Evolutionary conservation across 2,329 filamentous ascomycete genomes (phyloP).

Genomic region (Tolypocladium endophyticum): DNA sequence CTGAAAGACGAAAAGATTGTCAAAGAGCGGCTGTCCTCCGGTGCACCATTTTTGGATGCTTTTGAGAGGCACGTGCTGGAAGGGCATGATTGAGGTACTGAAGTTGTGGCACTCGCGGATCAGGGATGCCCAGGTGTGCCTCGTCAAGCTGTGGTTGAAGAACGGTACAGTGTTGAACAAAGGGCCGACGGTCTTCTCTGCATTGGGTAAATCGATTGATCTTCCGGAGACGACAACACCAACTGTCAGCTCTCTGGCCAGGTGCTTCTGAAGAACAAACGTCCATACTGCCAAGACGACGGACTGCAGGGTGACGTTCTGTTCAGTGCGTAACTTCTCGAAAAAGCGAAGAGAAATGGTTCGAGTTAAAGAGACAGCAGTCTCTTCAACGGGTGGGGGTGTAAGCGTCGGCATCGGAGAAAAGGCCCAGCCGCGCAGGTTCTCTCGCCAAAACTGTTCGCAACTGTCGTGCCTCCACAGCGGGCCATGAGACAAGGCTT

Average conservation of each 20-base stretch:
- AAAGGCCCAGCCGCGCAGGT: slow-evolving; percentile 30
- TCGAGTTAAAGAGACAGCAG: slow-evolving; percentile 5
- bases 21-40: slow-evolving; percentile 54
- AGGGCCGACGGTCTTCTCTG: slow-evolving; percentile 64
- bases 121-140: slow-evolving; percentile 47
- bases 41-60: slow-evolving; percentile 73
- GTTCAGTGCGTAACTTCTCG: slow-evolving; percentile 39
- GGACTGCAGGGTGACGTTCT: slow-evolving; percentile 70
- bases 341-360: slow-evolving; percentile 31
- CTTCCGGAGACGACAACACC: slow-evolving; percentile 75
- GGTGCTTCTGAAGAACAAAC: slow-evolving; percentile 44
- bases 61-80: slow-evolving; percentile 63
- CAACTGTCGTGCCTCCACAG: slow-evolving; percentile 34
- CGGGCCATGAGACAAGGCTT: slow-evolving; percentile 60
- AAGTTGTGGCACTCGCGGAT: slow-evolving; percentile 59
- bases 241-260: slow-evolving; percentile 39
- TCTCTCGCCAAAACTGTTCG: slow-evolving; percentile 55
- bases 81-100: slow-evolving; percentile 56
- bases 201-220: slow-evolving; percentile 53
- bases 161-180: slow-evolving; percentile 87
- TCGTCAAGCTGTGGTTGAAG: slow-evolving; percentile 31
- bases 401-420: slow-evolving; percentile 8
- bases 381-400: not conserved
- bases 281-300: slow-evolving; percentile 69
- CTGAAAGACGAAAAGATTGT: slow-evolving; percentile 77